Evolutionary conservation across 345 rosid species (phyloP).

Genomic region (Ailanthus altissimus): DNA sequence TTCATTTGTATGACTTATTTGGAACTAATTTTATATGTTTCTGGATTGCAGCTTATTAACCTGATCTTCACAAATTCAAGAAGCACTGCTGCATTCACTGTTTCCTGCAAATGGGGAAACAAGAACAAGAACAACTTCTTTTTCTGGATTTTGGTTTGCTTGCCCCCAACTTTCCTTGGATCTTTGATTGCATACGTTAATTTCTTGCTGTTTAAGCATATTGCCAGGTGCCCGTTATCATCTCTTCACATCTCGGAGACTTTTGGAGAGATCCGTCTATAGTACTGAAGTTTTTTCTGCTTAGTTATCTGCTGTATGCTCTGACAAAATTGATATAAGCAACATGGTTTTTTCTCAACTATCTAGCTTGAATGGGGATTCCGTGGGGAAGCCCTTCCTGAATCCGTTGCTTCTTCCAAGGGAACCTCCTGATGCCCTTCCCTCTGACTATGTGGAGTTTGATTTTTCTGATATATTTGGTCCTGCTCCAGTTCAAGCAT

Average conservation of each 20-base stretch:
- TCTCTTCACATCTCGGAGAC: constrained; percentile 16
- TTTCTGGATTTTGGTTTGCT: constrained; percentile 53
- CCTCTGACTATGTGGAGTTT: constrained; percentile 46
- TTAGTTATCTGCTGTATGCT: neutral
- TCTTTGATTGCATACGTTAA: constrained; percentile 30
- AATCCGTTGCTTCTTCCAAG: constrained; percentile 40
- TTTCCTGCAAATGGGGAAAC: constrained; percentile 69
- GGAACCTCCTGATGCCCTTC: constrained; percentile 33
- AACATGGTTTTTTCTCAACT: constrained; percentile 35
- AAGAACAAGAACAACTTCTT: constrained; percentile 38
- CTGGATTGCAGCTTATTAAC: constrained; percentile 26
- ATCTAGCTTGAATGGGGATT: constrained; percentile 35
- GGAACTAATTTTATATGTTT: neutral
- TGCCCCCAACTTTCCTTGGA: constrained; percentile 46
- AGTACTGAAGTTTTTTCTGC: constrained; percentile 8
- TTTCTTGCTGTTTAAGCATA: constrained; percentile 41
- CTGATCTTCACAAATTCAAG: constrained; percentile 53
- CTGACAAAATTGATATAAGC: constrained; percentile 6
- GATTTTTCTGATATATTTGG: constrained; percentile 59
- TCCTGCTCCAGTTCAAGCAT: constrained; percentile 41
- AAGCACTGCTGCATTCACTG: constrained; percentile 46
- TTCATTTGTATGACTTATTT: constrained; percentile 5
- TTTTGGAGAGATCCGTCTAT: constrained; percentile 16
- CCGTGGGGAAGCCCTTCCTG: constrained; percentile 21
- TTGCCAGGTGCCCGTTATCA: constrained; percentile 36